Percentiles rank a stretch among this genome's conserved stretches.
Evolutionary conservation across 148 eudicot species (phyloP).

Genomic region (Selenicereus undatus): DNA sequence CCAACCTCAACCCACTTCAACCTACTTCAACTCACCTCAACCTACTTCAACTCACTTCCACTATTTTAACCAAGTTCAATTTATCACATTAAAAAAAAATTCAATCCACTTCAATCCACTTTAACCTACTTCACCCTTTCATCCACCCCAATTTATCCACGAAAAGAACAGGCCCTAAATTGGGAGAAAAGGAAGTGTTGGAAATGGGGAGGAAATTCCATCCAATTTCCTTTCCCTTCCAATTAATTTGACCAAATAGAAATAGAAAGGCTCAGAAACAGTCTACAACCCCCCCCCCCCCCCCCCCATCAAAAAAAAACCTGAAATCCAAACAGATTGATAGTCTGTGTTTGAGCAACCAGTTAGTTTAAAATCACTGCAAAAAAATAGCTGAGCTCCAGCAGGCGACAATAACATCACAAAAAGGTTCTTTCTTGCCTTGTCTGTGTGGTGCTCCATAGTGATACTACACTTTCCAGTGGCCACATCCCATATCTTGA

Average conservation of each 20-base stretch:
- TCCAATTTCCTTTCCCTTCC: neutral
- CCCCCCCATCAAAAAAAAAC: neutral
- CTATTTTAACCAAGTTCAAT: no score
- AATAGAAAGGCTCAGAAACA: neutral
- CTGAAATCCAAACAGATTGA: neutral
- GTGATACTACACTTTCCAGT: slow-evolving; percentile 73
- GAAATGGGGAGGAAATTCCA: neutral
- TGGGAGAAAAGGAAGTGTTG: neutral
- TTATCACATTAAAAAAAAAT: no score
- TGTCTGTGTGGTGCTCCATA: slow-evolving; percentile 92
- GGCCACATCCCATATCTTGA: slow-evolving; percentile 91
- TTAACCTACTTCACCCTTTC: no score
- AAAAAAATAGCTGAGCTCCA: neutral
- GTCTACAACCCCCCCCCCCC: neutral
- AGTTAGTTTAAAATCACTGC: neutral
- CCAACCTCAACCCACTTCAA: no score
- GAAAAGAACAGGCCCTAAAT: no score
- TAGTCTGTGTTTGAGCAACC: neutral
- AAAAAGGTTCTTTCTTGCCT: slow-evolving; percentile 41
- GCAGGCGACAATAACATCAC: neutral
- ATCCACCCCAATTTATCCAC: no score
- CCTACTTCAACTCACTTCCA: no score
- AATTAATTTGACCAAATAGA: neutral
- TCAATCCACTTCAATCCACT: no score
- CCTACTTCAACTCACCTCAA: no score